A percentile compares a stretch with the other conserved stretches of the same genome.
phyloP scores from a whole-genome alignment of 805 yeast genomes.

The Saccharomycopsis selenospora region DNA sequence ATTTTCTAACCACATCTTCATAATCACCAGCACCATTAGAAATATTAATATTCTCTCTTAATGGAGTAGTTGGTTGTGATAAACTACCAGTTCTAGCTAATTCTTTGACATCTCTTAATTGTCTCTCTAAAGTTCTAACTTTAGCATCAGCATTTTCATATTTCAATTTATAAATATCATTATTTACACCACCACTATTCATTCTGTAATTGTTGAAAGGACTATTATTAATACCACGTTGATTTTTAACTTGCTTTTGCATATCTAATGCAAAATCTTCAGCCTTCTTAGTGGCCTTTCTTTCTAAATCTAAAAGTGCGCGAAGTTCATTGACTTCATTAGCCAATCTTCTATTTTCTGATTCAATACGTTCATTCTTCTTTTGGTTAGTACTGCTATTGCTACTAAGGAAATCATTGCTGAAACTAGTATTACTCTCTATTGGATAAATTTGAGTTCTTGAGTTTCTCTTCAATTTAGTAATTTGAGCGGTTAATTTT shows the following conservation, averaged over 20 bases:
- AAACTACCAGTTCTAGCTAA: conserved; percentile 12
- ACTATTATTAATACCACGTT: background rate
- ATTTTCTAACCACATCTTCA: conserved; percentile 42
- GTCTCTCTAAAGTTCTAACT: conserved; percentile 35
- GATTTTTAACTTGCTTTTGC: conserved; percentile 31
- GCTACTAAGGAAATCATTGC: conserved; percentile 18
- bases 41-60: conserved; percentile 24
- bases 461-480: conserved; percentile 30
- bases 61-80: conserved; percentile 23
- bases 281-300: conserved; percentile 43
- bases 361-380: conserved; percentile 3
- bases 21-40: conserved; percentile 33
- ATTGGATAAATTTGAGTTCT: conserved; percentile 24
- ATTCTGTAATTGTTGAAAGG: conserved; percentile 6
- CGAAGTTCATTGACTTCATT: conserved; percentile 44
- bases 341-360: conserved; percentile 25
- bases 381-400: background rate
- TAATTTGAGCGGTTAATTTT: conserved; percentile 37
- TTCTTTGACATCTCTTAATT: conserved; percentile 23
- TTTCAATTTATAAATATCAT: conserved; percentile 36
- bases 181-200: conserved; percentile 10
- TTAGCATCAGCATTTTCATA: conserved; percentile 42
- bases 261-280: conserved; percentile 41
- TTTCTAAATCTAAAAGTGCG: conserved; percentile 44
- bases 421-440: conserved; percentile 23